Percentiles rank a stretch among this genome's conserved stretches.
phyloP scores from a whole-genome alignment of 179 eudicot species.

The Actinidia chinensis region DNA sequence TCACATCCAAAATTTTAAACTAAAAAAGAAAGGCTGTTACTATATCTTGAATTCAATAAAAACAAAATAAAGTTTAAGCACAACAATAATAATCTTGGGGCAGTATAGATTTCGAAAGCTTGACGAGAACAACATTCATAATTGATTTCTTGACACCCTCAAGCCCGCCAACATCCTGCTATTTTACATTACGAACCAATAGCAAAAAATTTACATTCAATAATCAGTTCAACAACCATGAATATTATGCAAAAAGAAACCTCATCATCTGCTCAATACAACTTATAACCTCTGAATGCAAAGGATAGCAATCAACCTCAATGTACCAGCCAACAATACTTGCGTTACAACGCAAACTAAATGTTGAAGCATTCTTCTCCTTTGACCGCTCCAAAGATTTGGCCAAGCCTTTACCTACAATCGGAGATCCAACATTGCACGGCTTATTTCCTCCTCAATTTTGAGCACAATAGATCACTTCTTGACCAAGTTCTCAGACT shows the following conservation, averaged over 20 bases:
- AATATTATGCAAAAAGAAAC: slow-evolving; percentile 2
- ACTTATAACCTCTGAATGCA: neutral
- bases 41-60: neutral
- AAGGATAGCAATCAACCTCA: neutral
- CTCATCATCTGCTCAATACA: neutral
- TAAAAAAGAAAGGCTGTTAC: neutral
- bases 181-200: slow-evolving; percentile 89
- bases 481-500: slow-evolving; percentile 31
- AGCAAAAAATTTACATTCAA: slow-evolving; percentile 19
- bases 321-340: neutral
- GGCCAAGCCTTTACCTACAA: slow-evolving; percentile 50
- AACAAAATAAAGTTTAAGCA: neutral
- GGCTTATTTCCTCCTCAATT: slow-evolving; percentile 33
- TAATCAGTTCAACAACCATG: slow-evolving; percentile 9
- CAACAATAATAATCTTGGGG: neutral
- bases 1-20: neutral
- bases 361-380: slow-evolving; percentile 84
- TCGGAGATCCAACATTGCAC: slow-evolving; percentile 30
- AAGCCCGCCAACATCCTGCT: slow-evolving; percentile 99
- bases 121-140: slow-evolving; percentile 91
- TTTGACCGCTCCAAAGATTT: slow-evolving; percentile 79
- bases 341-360: slow-evolving; percentile 37
- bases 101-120: slow-evolving; percentile 10
- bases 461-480: slow-evolving; percentile 24
- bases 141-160: slow-evolving; percentile 97